Base-by-base conservation (phyloP, 2,329 filamentous ascomycete species). In the Macroventuria anomochaeta region DNA sequence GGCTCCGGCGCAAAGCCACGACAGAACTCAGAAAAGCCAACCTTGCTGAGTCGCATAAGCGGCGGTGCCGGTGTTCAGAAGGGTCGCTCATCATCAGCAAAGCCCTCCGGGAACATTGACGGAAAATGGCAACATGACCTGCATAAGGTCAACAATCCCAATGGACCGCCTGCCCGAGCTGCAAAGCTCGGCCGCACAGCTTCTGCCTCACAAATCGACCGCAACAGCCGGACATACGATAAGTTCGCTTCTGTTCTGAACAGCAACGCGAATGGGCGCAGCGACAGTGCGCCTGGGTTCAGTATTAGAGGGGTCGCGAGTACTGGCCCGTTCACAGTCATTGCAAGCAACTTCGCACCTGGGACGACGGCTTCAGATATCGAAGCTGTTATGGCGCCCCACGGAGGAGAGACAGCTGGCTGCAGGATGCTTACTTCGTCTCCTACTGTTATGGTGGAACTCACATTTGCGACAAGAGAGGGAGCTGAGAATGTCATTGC, bases 301-400 rank as follows among this genome's bases (percentile, higher is more conserved):
- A 86, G 82, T 29, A 93, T 95, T 60, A 81, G 85, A 46, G 90
- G 90, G n/a, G 76, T 76, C 46, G 79, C 77, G 11, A 77, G 88
- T 7, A 51, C 41, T 5, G 88, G 89, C 0, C 89, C 89, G 1
- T 90, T 84, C 64, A 83, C 84, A 15, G 83, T 95, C 20, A 83
- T 91, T 70, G 89, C 88, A 2, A 88, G 90, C 74, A 95, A 95
- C 78, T 91, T 95, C 70, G 90, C 90, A 11, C 85, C 85, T 2
- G 90, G 90, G 31, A 95, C 90, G 0, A 92, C 90, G 6, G 88
- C 88, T 1, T 89, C 88, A 25, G 90, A 95, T 68, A 91, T 95
- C 55, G 89, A 92, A 78, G 89, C 87, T 64, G 90, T 90, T 51
- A 87, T 95, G 85, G 83, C 82, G n/a, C 85, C 86, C 0, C 78